Conservation (phyloP, 2,329 filamentous ascomycete genomes). For the Ceratocystis variospora region DNA sequence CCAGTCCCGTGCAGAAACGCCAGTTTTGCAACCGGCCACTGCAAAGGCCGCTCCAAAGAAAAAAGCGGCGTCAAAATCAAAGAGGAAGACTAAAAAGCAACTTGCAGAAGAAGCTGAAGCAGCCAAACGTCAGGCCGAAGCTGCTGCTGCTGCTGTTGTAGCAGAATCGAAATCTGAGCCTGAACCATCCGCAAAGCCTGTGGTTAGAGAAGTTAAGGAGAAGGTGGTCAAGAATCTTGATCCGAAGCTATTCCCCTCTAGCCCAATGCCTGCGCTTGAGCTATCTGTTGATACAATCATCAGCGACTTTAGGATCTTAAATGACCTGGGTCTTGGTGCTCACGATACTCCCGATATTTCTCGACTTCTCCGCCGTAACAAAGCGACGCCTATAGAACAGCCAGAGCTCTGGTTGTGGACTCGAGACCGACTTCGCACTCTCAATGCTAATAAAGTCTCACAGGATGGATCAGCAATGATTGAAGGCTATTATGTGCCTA, state of each 20-base stretch:
- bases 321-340: conserved; percentile 31
- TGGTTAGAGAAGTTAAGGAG: conserved; percentile 22
- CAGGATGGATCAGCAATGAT: conserved; percentile 27
- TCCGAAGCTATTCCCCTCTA: conserved; percentile 37
- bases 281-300: conserved; percentile 36
- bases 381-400: conserved; percentile 32
- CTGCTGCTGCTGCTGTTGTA: conserved; percentile 4
- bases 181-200: conserved; percentile 37
- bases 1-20: conserved; percentile 35
- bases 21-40: conserved; percentile 26
- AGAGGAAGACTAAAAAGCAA: conserved; percentile 70
- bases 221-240: conserved; percentile 27
- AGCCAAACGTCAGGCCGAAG: conserved; percentile 31
- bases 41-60: conserved; percentile 45
- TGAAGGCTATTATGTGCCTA: conserved; percentile 67
- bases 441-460: conserved; percentile 31
- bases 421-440: conserved; percentile 40
- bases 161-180: conserved; percentile 24
- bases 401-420: conserved; percentile 45
- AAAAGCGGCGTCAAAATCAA: conserved; percentile 35
- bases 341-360: conserved; percentile 37
- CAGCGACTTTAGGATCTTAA: conserved; percentile 27
- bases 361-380: conserved; percentile 34
- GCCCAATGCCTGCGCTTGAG: conserved; percentile 33
- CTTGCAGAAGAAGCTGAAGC: conserved; percentile 53